Evolutionary conservation across 306 rosid genomes (phyloP).

Genomic region (Glycine tomentella): DNA sequence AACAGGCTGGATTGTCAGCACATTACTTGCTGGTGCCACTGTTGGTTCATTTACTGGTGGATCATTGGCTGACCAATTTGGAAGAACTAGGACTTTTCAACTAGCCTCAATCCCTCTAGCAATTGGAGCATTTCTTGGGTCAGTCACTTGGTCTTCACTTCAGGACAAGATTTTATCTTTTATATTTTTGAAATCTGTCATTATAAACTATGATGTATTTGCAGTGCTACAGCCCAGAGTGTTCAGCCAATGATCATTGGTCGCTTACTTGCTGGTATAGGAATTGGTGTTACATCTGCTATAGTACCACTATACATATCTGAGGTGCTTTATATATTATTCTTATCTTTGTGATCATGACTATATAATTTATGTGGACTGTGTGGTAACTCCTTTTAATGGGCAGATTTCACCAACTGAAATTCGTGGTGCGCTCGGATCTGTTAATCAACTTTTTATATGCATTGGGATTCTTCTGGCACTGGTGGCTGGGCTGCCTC

Average conservation of each 20-base stretch:
- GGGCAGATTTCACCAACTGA: constrained; percentile 94
- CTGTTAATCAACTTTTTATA: constrained; percentile 93
- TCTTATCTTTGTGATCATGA: constrained; percentile 1
- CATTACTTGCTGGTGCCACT: constrained; percentile 90
- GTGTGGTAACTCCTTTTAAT: constrained; percentile 29
- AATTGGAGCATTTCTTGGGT: constrained; percentile 88
- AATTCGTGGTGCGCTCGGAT: constrained; percentile 94
- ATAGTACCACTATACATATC: constrained; percentile 91
- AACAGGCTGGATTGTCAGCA: constrained; percentile 95
- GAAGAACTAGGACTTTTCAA: constrained; percentile 89
- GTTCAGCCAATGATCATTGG: constrained; percentile 92
- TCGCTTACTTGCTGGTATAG: constrained; percentile 90
- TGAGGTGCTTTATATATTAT: constrained; percentile 60
- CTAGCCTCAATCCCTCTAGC: constrained; percentile 87
- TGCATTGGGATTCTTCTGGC: constrained; percentile 93
- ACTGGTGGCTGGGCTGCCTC: constrained; percentile 90
- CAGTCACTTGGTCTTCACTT: constrained; percentile 44
- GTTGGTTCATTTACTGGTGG: constrained; percentile 97
- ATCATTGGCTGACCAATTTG: constrained; percentile 94
- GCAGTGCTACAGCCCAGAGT: constrained; percentile 93
- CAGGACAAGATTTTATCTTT: constrained; percentile 25
- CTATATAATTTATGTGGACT: neutral
- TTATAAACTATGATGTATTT: constrained; percentile 38
- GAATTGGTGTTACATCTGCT: constrained; percentile 93
- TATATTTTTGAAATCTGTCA: constrained; percentile 24